Conservation (phyloP, 169 alveolate species). For the Plasmodium blacklocki region DNA sequence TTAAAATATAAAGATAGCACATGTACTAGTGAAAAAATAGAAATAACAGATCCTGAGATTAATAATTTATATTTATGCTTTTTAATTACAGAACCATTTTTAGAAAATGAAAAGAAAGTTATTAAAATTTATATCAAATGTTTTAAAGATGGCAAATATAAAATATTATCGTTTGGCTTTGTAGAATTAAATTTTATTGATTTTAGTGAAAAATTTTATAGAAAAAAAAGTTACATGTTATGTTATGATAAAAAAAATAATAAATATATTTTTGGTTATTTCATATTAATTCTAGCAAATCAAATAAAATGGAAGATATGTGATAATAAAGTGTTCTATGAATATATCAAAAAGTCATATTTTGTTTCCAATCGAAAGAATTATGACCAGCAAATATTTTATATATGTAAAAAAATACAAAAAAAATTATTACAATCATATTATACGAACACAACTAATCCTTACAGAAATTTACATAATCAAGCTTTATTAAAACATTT, state of each 20-base stretch:
- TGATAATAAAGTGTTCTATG: slow-evolving; percentile 37
- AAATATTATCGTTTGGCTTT: slow-evolving; percentile 69
- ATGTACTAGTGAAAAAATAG: slow-evolving; percentile 62
- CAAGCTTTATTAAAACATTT: slow-evolving; percentile 56
- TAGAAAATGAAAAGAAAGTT: slow-evolving; percentile 52
- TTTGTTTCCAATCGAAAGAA: slow-evolving; percentile 31
- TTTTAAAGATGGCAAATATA: slow-evolving; percentile 68
- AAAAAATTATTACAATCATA: slow-evolving; percentile 31
- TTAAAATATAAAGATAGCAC: slow-evolving; percentile 61
- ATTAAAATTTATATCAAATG: slow-evolving; percentile 65
- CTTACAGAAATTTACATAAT: slow-evolving; percentile 1
- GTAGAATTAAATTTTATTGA: slow-evolving; percentile 37
- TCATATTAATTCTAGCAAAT: slow-evolving; percentile 55
- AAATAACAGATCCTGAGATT: slow-evolving; percentile 39
- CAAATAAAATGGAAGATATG: slow-evolving; percentile 71
- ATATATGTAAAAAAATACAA: slow-evolving; percentile 70
- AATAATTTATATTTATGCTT: slow-evolving; percentile 50
- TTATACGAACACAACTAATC: background rate
- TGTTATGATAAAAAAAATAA: slow-evolving; percentile 70
- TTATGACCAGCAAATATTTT: slow-evolving; percentile 63
- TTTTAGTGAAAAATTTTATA: slow-evolving; percentile 63
- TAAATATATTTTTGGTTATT: slow-evolving; percentile 66
- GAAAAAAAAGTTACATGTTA: slow-evolving; percentile 70
- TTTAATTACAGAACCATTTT: slow-evolving; percentile 52
- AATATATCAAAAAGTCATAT: slow-evolving; percentile 32